phyloP scores from a whole-genome alignment of 2,329 filamentous ascomycete genomes.

The Aureobasidium sp. region DNA sequence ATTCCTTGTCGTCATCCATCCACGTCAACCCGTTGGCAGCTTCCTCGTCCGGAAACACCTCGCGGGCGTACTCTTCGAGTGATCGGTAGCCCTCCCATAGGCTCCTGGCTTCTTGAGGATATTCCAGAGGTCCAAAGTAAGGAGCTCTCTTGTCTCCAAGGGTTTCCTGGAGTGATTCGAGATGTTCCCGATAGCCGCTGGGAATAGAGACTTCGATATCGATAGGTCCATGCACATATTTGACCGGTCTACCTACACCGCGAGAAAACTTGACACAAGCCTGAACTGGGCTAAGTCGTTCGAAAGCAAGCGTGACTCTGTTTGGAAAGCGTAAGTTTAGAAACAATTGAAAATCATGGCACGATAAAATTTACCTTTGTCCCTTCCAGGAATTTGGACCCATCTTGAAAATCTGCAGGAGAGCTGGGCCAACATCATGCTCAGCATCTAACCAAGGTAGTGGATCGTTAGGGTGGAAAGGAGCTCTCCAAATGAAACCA shows the following conservation, averaged over 20 bases:
- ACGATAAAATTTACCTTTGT: slow-evolving; percentile 45
- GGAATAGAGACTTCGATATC: slow-evolving; percentile 81
- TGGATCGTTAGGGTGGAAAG: slow-evolving; percentile 81
- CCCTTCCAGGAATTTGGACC: slow-evolving; percentile 76
- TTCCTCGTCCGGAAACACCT: slow-evolving; percentile 91
- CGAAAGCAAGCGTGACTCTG: slow-evolving; percentile 83
- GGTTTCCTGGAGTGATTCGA: slow-evolving; percentile 55
- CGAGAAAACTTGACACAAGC: slow-evolving; percentile 72
- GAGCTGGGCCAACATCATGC: slow-evolving; percentile 86
- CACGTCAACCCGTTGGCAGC: slow-evolving; percentile 87
- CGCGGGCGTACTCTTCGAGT: slow-evolving; percentile 87
- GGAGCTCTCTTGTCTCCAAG: slow-evolving; percentile 52
- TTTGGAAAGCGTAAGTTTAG: background rate
- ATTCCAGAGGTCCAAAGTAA: slow-evolving; percentile 54
- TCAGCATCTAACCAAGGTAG: slow-evolving; percentile 95
- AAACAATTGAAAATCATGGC: background rate
- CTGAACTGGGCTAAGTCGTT: slow-evolving; percentile 74
- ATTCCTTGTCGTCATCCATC: slow-evolving; percentile 55
- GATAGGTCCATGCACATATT: slow-evolving; percentile 70
- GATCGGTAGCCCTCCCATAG: slow-evolving; percentile 89
- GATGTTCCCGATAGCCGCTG: slow-evolving; percentile 77
- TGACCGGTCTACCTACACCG: slow-evolving; percentile 68
- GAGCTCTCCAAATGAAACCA: slow-evolving; percentile 85
- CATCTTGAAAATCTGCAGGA: slow-evolving; percentile 93
- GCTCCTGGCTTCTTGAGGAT: slow-evolving; percentile 63